Evolutionary conservation across 208 protist species (phyloP), one percentile per base, ranked within the genome.

Genomic region (Leishmania turanica): DNA sequence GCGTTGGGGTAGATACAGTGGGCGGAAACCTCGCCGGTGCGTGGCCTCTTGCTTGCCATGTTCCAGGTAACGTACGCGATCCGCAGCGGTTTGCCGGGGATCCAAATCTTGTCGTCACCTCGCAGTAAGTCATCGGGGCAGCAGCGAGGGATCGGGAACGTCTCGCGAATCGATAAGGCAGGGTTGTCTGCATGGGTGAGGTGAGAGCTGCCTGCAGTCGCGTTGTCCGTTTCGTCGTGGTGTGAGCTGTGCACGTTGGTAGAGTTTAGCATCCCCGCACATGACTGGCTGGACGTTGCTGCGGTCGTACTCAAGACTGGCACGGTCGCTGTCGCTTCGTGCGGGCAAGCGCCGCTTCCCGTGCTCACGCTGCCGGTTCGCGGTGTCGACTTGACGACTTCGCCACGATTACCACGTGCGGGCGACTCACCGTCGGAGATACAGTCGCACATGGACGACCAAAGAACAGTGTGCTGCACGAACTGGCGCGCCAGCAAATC

Each of bases 21-120:
- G 1, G 75, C 69, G 4, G 90, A 86, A 11, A 97, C 84, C 66
- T 96, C 90, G 1, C 73, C 58, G 75, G 88, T 87, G 47, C 85
- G 66, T 42, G 95, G 88, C 7, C 62, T 19, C 34, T 78, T 88
- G 62, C 85, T 82, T 9, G 85, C 93, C 91, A 97, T 95, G 82
- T 97, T 97, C 92, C 93, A 97, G 24, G 85, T 96, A 8, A 96
- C 76, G 81, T 93, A 96, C 1, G 90, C 77, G 31, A 98, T 83
- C n/a, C 91, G 88, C 42, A 98, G 84, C 42, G 91, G 87, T 77
- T 91, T 90, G 6, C 92, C 92, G 21, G 93, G 92, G 24, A 9
- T 19, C 93, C 95, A 97, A 5, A 81, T 56, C 73, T 82, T 82
- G 37, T 85, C 87, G 64, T 84, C 69, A 1, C 78, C 87, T 4